phyloP scores from a whole-genome alignment of 1,139 yeast genomes.

The Zygoascus sp. region DNA sequence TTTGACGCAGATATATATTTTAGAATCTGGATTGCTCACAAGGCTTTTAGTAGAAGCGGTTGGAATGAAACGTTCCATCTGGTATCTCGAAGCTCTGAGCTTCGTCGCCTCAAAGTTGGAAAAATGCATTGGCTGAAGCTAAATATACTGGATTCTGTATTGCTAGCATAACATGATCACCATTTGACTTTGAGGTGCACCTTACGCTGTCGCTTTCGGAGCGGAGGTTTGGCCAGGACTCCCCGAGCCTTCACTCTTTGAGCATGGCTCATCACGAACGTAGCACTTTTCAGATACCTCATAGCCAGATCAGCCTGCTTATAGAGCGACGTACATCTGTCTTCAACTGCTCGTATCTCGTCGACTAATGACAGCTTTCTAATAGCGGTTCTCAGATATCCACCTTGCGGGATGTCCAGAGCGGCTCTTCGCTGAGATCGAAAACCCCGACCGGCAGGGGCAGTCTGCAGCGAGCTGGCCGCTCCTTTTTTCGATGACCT shows the following conservation, averaged over 20 bases:
- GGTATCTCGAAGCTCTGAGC: too few species aligned
- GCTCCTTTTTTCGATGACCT: too few species aligned
- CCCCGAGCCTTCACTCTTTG: conserved; percentile 2
- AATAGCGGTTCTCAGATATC: background rate
- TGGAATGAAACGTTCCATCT: too few species aligned
- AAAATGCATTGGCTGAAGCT: too few species aligned
- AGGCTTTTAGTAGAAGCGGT: too few species aligned
- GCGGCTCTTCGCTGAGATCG: background rate
- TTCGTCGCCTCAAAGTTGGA: too few species aligned
- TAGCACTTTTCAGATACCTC: conserved; percentile 17
- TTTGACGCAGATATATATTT: too few species aligned
- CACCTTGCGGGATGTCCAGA: background rate
- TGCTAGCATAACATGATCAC: background rate
- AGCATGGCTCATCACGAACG: conserved; percentile 12
- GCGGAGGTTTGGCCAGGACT: background rate
- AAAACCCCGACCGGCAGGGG: too few species aligned
- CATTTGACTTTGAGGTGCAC: background rate
- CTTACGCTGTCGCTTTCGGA: conserved; percentile 3
- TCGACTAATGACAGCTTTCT: background rate
- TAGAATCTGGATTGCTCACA: too few species aligned
- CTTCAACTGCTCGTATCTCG: background rate
- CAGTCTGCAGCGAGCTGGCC: too few species aligned
- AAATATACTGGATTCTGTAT: background rate
- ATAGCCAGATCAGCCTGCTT: conserved; percentile 2
- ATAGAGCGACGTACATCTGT: background rate